Conservation (phyloP, 768 basidiomycete species). For the Pleurotus djamor region DNA sequence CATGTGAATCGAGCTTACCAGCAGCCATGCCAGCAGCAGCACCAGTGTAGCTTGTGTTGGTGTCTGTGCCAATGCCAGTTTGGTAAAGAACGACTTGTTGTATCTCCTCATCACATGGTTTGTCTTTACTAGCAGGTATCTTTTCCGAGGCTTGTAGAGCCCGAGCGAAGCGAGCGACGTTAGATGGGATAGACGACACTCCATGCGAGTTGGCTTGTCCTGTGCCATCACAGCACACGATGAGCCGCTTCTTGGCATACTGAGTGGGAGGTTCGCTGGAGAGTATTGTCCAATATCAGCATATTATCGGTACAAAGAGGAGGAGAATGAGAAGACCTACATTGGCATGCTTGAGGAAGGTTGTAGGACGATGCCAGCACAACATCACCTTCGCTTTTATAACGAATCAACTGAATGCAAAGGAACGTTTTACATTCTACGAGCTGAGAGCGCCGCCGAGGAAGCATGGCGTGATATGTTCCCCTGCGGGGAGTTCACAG, state of each 20-base stretch:
- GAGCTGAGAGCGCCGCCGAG: no score
- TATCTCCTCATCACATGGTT: not conserved
- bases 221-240: slow-evolving; percentile 5
- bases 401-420: no score
- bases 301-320: no score
- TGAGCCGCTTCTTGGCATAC: not conserved
- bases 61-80: not conserved
- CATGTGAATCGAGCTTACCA: no score
- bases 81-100: slow-evolving; percentile 5
- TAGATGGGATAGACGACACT: not conserved
- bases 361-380: no score
- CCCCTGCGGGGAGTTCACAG: no score
- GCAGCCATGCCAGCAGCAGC: not conserved
- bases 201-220: not conserved
- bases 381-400: no score
- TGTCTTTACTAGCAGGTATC: not conserved
- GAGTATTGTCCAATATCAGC: no score
- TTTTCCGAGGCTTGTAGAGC: not conserved
- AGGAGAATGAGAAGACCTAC: no score
- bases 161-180: not conserved
- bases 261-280: not conserved
- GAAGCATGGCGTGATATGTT: no score
- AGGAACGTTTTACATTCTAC: no score
- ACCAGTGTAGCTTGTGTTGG: not conserved
- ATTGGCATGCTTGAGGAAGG: no score